Base-by-base conservation (phyloP, 768 basidiomycete species). In the Lactifluus rugatus region DNA sequence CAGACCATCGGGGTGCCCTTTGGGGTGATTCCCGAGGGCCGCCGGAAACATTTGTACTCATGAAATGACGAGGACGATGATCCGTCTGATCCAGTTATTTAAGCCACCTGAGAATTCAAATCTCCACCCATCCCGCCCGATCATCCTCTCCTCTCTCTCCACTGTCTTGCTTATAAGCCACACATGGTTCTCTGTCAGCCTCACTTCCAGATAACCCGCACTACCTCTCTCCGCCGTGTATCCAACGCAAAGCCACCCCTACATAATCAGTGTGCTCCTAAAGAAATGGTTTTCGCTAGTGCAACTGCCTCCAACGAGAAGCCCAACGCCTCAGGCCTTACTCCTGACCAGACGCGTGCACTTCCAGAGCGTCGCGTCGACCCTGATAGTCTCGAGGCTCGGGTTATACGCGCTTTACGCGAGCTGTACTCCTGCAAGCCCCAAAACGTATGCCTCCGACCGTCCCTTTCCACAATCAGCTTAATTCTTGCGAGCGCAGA, bases 371-470 rank as follows among this genome's bases (percentile, higher is more conserved):
- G 77, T 17, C 54, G 48, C 14, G 56, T 68, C 16, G 69, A 75
- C 44, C 61, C 66, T 3, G 64, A 73, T 34, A 36, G 51, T 5
- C 52, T 51, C 41, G 55, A 62, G 59, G 60, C 70, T 23, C 67
- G 70, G 11, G 71, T 77, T 37, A 59, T 78, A 44, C 52, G 67
- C n/a, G 70, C 71, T 13, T 70, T 79, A n/a, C 74, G 72, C 58
- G 76, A 78, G 63, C 71, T 76, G 34, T 50, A 57, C 44, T 61
- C 51, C 25, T 21, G 50, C 53, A 61, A 47, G 48, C 25, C 58
- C n/a, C 41, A 28, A 28, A 41, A 11, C 21, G 47, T 48, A 52
- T 19, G 58, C 19, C 37, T 6, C 8, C 21, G 3, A 28, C 72
- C 71, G 65, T 37, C 3, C 10, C 6, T 34, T 28, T 16, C 8